Evolutionary conservation across 78 protist genomes (phyloP), one percentile per base, ranked within the genome.

Genomic region (Anaeramoeba flamelloides): DNA sequence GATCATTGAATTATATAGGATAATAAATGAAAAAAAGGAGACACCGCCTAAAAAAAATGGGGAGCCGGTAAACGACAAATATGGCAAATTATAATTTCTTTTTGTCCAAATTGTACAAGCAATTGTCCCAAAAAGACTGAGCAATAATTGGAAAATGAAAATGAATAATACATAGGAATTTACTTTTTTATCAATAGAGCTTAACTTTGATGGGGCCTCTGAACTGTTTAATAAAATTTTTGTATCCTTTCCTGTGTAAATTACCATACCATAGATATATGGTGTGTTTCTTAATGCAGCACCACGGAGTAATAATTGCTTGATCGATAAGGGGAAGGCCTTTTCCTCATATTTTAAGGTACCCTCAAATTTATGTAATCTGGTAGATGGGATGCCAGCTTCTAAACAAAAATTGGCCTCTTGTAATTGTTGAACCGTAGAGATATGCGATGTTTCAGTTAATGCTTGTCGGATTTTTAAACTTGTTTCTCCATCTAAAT

Each of bases 401-500:
- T 53, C 69, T 26, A 53, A 8, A 53, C 8, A 17, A 26, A 53
- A 53, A 53, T 53, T 17, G 17, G 17, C 34, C 17, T 53, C 34
- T 26, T 8, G 8, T 53, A 53, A 53, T 53, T 53, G 34, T 53
- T 8, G 17, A 26, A 17, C 69, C 17, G 69, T 53, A 26, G 8
- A 26, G 17, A 26, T 26, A 8, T 53, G 34, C 17, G 69, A 8
- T 17, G 78, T 76, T 33, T 31, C 81, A 17, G 83, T 32, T 26
- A 64, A 4, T 34, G 83, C 83, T 39, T 76, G 64, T 31, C 36
- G 38, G 17, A 30, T 32, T 31, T 81, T 81, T 12, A 81, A 22
- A 81, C 77, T 81, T 30, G 83, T 30, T 39, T 81, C 83, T 37
- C 84, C 84, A 38, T 81, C 84, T 30, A 81, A 41, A 38, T 81